These are phyloP conservation scores for Kalmusia sp. DNA, from an alignment of 2,329 filamentous ascomycete species.

Conservation along the genomic window DNA sequence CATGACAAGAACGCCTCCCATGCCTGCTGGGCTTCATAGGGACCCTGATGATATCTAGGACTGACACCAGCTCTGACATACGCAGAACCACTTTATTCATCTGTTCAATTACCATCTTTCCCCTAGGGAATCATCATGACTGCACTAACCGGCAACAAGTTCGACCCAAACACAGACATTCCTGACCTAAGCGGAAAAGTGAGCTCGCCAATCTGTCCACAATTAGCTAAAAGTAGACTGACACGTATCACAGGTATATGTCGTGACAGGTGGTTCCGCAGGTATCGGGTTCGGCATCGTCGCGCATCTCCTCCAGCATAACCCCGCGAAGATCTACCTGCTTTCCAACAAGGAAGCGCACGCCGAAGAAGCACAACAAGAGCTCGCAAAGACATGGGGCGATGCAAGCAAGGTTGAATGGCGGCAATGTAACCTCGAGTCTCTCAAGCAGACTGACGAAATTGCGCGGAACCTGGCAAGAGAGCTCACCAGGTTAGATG, in stretches of 20 bases:
- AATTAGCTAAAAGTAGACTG: neutral
- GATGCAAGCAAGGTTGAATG: slow-evolving; percentile 54
- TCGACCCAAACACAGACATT: slow-evolving; percentile 50
- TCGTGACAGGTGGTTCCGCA: slow-evolving; percentile 58
- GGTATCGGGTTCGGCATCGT: slow-evolving; percentile 61
- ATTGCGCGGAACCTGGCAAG: slow-evolving; percentile 53
- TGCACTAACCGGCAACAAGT: slow-evolving; percentile 40
- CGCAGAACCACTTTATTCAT: no score
- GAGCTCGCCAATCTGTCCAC: neutral
- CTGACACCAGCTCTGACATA: neutral
- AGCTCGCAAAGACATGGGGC: slow-evolving; percentile 50
- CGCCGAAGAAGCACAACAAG: slow-evolving; percentile 53
- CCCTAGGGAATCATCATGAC: no score
- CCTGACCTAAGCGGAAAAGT: slow-evolving; percentile 50
- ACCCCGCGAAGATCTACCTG: slow-evolving; percentile 55
- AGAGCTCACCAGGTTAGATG: slow-evolving; percentile 54
- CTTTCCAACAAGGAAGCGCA: slow-evolving; percentile 59
- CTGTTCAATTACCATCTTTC: no score
- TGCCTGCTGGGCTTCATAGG: neutral
- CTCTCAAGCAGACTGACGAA: slow-evolving; percentile 54
- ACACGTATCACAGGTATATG: slow-evolving; percentile 44
- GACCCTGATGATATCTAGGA: neutral
- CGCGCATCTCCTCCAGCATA: slow-evolving; percentile 61
- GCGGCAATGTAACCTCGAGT: slow-evolving; percentile 55
- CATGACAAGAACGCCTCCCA: neutral